Evolutionary conservation across 78 protist genomes (phyloP), one percentile per base, ranked within the genome.

Genomic region (Protostelium mycophagum): DNA sequence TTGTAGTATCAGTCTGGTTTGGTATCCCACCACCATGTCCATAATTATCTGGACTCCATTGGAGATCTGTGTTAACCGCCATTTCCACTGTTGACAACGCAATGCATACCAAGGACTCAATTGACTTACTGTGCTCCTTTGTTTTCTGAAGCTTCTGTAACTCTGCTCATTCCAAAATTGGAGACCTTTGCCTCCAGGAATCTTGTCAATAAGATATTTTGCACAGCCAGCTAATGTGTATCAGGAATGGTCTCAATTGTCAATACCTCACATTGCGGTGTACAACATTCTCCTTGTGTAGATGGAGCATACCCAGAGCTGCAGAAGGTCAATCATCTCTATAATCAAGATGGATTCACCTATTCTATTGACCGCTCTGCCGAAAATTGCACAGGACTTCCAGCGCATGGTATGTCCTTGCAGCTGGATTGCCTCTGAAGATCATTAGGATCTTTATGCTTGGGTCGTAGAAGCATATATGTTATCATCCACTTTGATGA

Each of bases 381-480:
- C 73, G 31, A 51, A 51, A 16, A 51, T 51, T 16, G 73, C 73
- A 5, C 31, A 5, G 31, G 73, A 51, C 16, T 51, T 51, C 73
- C 73, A 51, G 16, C 73, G 73, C 73, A 51, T 51, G 73, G 73
- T 51, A 16, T 51, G 73, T 51, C 73, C 16, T n/a, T n/a, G n/a
- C n/a, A n/a, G n/a, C n/a, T n/a, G n/a, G n/a, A n/a, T n/a, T n/a
- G n/a, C n/a, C n/a, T n/a, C n/a, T n/a, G n/a, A n/a, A n/a, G n/a
- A 25, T 16, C 16, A 51, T 51, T 16, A 51, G 73, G 73, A 51
- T 51, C 73, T 51, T 16, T 51, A 51, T 16, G 84, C 93, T 29
- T 93, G 95, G 95, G 91, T 93, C 0, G 86, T 93, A 23, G 88
- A 91, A 28, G 88, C 89, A 34, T 93, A 93, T 37, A 31, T 93